Evolutionary conservation across 2,329 filamentous ascomycete species (phyloP).

Genomic region (Neopestalotiopsis clavispora): DNA sequence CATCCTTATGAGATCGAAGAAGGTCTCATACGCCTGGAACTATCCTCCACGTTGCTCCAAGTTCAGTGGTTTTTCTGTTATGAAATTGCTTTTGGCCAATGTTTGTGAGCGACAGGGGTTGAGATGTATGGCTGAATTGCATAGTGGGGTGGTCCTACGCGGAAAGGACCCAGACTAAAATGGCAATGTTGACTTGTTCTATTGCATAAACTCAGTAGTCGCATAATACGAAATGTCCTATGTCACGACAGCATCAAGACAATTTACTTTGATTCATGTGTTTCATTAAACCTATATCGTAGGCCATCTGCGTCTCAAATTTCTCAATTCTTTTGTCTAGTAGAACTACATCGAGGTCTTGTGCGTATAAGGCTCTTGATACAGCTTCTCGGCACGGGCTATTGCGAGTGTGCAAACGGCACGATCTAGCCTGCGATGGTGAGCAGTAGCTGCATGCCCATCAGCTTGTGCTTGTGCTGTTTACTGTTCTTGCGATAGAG

Average conservation of each 20-base stretch:
- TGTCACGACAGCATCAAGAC: neutral
- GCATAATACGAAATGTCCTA: neutral
- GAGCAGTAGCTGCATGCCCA: no score
- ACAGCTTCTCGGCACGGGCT: neutral
- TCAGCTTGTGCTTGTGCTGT: no score
- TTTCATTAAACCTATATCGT: neutral
- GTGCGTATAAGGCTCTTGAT: neutral
- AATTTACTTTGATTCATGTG: neutral
- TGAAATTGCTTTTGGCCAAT: constrained; percentile 1
- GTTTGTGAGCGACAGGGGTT: neutral
- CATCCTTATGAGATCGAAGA: neutral
- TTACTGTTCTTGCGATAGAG: no score
- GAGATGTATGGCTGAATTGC: neutral
- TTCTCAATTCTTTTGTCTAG: neutral
- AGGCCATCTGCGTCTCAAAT: neutral
- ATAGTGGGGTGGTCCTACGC: neutral
- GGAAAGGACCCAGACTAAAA: neutral
- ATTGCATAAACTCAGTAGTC: neutral
- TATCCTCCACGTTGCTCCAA: neutral
- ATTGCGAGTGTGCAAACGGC: no score
- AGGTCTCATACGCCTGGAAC: neutral
- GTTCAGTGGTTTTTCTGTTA: neutral
- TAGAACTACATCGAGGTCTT: neutral
- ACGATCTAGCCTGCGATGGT: no score
- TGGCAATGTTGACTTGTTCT: neutral